Base-by-base conservation (phyloP, 2,329 filamentous ascomycete genomes). In the Colletotrichum siamense region DNA sequence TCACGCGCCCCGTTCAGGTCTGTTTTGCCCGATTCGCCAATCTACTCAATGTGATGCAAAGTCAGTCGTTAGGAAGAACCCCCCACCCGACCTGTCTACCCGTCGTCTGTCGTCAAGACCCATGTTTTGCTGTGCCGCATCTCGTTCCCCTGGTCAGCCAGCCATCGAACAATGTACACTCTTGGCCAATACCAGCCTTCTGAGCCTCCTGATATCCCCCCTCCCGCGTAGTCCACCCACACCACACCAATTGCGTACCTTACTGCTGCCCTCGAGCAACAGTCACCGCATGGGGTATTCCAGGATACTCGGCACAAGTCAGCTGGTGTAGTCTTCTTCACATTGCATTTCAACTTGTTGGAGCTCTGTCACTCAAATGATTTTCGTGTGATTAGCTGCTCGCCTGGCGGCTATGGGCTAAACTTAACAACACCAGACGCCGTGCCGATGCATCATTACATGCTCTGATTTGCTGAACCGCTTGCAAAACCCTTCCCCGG, bases 401-500 rank as follows among this genome's bases (percentile, higher is more conserved):
- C 62, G 73, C 52, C 32, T 62, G 26, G 72, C 71, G 65, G 71
- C 65, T 71, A 68, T 57, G 55, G 28, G 76, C 76, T 77, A 77
- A 77, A 77, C 74, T 77, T 77, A 77, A 77, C 74, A 77, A 77
- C 76, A 71, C 75, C 67, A 75, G 52, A 75, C 63, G 72, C 75
- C 72, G 30, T 77, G 71, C 67, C 66, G 63, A 68, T 77, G 75
- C 75, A 77, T 76, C 74, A 65, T 64, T 71, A 71, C 72, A 75
- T 75, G 66, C 30, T 63, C 32, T 70, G 36, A 62, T 52, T 73
- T 75, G 69, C 62, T 68, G 69, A 75, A 70, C 49, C 71, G 74
- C 71, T 66, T 70, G 59, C 59, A 61, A 70, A 62, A 59, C 32
- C 26, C 30, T 49, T 34, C 36, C 30, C 32, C 65, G 24, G 18